Evolutionary conservation across 768 basidiomycete species (phyloP).

Genomic region (Suillus spraguei): DNA sequence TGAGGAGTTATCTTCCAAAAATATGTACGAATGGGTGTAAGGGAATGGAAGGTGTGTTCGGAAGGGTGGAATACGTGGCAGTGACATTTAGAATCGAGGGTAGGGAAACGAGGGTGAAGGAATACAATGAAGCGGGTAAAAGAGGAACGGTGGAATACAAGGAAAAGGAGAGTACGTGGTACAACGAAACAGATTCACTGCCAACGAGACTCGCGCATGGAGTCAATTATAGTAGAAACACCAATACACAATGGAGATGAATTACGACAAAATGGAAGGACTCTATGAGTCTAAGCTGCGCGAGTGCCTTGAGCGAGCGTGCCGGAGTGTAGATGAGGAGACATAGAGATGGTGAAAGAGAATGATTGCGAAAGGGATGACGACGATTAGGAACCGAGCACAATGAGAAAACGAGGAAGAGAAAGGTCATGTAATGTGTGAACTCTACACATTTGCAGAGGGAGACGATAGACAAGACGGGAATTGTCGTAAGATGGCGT

Average conservation of each 20-base stretch:
- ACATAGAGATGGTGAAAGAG: not conserved
- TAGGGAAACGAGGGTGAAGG: not conserved
- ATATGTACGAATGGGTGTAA: conserved; percentile 14
- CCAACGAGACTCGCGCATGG: not conserved
- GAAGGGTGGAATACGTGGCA: not conserved
- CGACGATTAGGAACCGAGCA: not conserved
- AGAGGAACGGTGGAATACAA: not conserved
- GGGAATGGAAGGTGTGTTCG: not conserved
- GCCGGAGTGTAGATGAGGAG: not conserved
- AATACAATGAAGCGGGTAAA: not conserved
- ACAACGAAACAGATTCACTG: not conserved
- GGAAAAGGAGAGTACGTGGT: not conserved
- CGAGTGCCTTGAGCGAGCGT: conserved; percentile 3
- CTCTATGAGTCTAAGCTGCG: conserved; percentile 8
- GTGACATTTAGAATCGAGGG: not conserved
- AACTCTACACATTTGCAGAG: conserved; percentile 4
- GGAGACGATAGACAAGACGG: conserved; percentile 1
- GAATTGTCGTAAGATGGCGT: not conserved
- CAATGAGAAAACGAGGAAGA: not conserved
- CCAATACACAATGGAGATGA: not conserved
- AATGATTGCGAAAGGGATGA: not conserved
- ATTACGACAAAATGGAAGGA: not conserved
- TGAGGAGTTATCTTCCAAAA: conserved; percentile 12
- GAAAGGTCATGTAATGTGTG: not conserved
- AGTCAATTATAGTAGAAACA: conserved; percentile 4